phyloP scores from a whole-genome alignment of 345 rosid genomes.

The Citropsis articulata region DNA sequence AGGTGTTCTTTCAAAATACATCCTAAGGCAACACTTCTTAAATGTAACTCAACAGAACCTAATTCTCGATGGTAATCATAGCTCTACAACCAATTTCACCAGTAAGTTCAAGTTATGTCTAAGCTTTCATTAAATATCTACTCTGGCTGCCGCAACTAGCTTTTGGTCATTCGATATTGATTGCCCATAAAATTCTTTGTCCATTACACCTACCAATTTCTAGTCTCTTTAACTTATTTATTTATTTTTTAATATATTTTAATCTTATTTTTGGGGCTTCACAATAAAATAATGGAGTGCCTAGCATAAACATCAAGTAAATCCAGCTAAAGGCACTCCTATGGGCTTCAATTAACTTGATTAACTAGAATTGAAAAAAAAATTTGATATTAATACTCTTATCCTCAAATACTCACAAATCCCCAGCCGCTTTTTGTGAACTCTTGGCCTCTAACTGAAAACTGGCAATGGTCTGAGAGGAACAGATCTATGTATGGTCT shows the following conservation, averaged over 20 bases:
- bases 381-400: background rate
- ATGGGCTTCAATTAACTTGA: background rate
- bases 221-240: background rate
- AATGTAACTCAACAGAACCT: background rate
- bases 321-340: background rate
- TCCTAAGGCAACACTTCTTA: background rate
- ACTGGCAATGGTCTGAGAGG: conserved; percentile 66
- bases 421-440: conserved; percentile 93
- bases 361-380: background rate
- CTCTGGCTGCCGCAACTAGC: background rate
- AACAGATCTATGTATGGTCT: conserved; percentile 69
- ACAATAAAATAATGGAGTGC: background rate
- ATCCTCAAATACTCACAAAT: conserved; percentile 62
- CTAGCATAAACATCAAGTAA: background rate
- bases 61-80: background rate
- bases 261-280: no score
- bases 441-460: conserved; percentile 73
- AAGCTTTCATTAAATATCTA: background rate
- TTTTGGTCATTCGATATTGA: background rate
- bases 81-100: background rate
- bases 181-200: background rate
- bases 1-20: background rate
- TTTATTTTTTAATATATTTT: background rate
- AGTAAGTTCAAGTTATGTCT: background rate
- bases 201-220: background rate